phyloP scores from a whole-genome alignment of 768 basidiomycete genomes.

The Rickenella mellea region DNA sequence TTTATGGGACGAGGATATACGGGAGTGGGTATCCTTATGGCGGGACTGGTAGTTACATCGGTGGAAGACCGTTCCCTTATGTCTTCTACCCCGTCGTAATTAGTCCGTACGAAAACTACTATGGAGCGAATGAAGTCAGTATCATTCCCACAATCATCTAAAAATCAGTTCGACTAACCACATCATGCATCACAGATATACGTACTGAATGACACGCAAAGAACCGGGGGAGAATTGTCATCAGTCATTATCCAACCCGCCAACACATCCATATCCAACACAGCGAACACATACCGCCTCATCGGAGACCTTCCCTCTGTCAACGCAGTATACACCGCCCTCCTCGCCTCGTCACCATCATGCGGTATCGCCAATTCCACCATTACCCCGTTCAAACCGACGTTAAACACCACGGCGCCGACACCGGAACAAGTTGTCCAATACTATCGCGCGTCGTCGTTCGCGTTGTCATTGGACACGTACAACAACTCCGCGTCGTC shows the following conservation, averaged over 20 bases:
- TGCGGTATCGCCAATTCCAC: background rate
- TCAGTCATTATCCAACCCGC: background rate
- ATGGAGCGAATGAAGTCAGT: conserved; percentile 1
- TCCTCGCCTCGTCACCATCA: background rate
- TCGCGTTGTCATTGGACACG: conserved; percentile 6
- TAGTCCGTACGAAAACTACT: conserved; percentile 1
- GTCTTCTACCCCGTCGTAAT: conserved; percentile 18
- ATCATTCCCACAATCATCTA: background rate
- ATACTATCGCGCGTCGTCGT: conserved; percentile 10
- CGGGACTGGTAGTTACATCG: conserved; percentile 31
- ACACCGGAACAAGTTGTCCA: conserved; percentile 5
- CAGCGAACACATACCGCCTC: background rate
- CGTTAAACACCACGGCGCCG: background rate
- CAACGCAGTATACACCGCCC: background rate
- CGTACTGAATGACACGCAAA: background rate
- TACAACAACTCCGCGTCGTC: conserved; percentile 11
- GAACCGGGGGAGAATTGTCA: conserved; percentile 2
- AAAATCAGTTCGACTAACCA: background rate
- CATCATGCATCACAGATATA: background rate
- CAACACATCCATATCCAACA: no score
- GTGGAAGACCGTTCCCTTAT: conserved; percentile 43
- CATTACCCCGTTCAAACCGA: background rate
- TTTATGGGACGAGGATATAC: conserved; percentile 20
- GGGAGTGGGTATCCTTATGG: conserved; percentile 57
- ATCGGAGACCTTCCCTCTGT: conserved; percentile 3